Conservation (phyloP, 2,329 filamentous ascomycete genomes). For the Ophiostoma triangulosporum region DNA sequence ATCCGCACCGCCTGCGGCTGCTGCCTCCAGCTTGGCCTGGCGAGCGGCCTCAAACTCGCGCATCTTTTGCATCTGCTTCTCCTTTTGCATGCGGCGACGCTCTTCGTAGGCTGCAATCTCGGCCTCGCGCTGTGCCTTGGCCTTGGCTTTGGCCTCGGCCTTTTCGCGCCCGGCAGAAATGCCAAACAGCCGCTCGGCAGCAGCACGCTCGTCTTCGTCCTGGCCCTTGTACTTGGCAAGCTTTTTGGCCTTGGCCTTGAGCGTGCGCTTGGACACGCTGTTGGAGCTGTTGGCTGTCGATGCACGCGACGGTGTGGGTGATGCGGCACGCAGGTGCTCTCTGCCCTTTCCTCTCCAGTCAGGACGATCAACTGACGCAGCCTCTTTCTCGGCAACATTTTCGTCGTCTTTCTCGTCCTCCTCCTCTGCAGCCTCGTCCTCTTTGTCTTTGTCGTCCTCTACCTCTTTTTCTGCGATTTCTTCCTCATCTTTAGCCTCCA, state of each 20-base stretch:
- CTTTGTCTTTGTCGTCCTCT: background rate
- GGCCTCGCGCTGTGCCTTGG: slow-evolving; percentile 56
- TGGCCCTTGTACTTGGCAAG: slow-evolving; percentile 88
- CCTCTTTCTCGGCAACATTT: background rate
- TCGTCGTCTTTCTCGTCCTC: background rate
- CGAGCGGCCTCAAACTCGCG: slow-evolving; percentile 64
- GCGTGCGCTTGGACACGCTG: slow-evolving; percentile 47
- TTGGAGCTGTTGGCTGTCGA: slow-evolving; percentile 29
- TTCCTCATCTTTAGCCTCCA: background rate
- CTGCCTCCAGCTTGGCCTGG: slow-evolving; percentile 44
- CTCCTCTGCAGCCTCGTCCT: background rate
- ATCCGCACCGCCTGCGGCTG: slow-evolving; percentile 39
- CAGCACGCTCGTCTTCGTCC: slow-evolving; percentile 80
- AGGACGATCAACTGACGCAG: background rate
- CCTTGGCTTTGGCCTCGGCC: slow-evolving; percentile 52
- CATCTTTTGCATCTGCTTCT: slow-evolving; percentile 59
- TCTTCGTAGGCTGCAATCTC: slow-evolving; percentile 58
- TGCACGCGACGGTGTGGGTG: slow-evolving; percentile 10
- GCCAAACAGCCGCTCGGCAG: slow-evolving; percentile 80
- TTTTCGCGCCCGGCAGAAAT: slow-evolving; percentile 53
- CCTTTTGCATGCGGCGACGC: slow-evolving; percentile 67
- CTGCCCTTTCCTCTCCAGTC: slow-evolving; percentile 4
- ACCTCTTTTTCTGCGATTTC: background rate
- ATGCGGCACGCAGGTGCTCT: slow-evolving; percentile 2
- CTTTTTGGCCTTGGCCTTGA: slow-evolving; percentile 74